Evolutionary conservation across 2,329 filamentous ascomycete genomes (phyloP).

Genomic region (Fusarium burgessii): DNA sequence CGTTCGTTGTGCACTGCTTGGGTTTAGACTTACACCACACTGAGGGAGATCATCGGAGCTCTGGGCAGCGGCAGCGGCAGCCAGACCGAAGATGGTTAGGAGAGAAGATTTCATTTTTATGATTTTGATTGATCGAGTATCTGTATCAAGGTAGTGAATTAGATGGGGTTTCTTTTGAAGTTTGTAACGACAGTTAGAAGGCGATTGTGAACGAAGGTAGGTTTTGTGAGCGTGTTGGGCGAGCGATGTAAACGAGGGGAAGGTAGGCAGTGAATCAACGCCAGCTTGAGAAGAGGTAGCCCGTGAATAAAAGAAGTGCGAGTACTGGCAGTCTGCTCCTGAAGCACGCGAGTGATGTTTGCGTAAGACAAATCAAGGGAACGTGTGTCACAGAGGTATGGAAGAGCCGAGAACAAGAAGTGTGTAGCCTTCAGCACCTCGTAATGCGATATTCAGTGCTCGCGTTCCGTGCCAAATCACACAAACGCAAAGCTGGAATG

Average conservation of each 20-base stretch:
- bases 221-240: slow-evolving; percentile 6
- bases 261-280: slow-evolving; percentile 30
- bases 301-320: slow-evolving; percentile 26
- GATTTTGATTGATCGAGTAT: slow-evolving; percentile 36
- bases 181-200: slow-evolving; percentile 22
- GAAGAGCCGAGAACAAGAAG: slow-evolving; percentile 34
- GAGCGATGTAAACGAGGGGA: slow-evolving; percentile 16
- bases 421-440: slow-evolving; percentile 26
- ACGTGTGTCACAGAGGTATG: slow-evolving; percentile 41
- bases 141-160: slow-evolving; percentile 21
- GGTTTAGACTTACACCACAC: slow-evolving; percentile 63
- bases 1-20: not conserved
- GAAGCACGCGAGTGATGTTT: slow-evolving; percentile 43
- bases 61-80: slow-evolving; percentile 57
- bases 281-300: slow-evolving; percentile 9
- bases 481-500: slow-evolving; percentile 19
- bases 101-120: slow-evolving; percentile 65
- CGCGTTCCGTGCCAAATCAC: slow-evolving; percentile 13
- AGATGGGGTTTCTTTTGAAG: slow-evolving; percentile 13
- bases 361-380: slow-evolving; percentile 48
- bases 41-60: slow-evolving; percentile 56
- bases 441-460: slow-evolving; percentile 32
- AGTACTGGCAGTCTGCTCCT: slow-evolving; percentile 18
- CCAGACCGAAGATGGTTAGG: slow-evolving; percentile 57
- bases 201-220: slow-evolving; percentile 15